These are phyloP conservation scores for Solanum virginianum DNA, from an alignment of 257 asterid genomes.

Conservation along the genomic window DNA sequence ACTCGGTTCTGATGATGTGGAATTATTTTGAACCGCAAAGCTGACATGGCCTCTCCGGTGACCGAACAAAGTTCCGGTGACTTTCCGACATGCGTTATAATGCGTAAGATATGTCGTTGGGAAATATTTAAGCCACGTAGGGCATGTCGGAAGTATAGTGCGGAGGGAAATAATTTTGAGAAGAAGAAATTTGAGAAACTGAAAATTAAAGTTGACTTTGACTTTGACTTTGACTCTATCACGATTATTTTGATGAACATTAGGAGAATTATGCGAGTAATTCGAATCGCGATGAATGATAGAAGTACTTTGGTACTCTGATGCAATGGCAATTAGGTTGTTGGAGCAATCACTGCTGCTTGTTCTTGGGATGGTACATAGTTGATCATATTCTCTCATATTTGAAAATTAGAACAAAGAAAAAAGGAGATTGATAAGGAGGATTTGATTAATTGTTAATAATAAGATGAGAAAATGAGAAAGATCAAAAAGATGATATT, in stretches of 20 bases:
- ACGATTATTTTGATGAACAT: not conserved
- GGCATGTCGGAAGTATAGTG: slow-evolving; percentile 41
- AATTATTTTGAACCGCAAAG: slow-evolving; percentile 67
- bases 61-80: slow-evolving; percentile 84
- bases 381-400: not conserved
- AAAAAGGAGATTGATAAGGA: not conserved
- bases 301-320: slow-evolving; percentile 1
- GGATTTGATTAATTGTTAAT: not conserved
- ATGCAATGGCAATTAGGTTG: slow-evolving; percentile 31
- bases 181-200: slow-evolving; percentile 26
- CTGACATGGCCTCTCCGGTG: slow-evolving; percentile 73
- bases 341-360: slow-evolving; percentile 48
- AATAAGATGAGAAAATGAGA: not conserved
- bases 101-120: not conserved
- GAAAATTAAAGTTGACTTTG: slow-evolving; percentile 16
- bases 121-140: slow-evolving; percentile 23
- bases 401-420: not conserved
- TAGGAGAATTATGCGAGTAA: slow-evolving; percentile 7
- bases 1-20: slow-evolving; percentile 57
- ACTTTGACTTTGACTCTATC: not conserved
- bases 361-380: slow-evolving; percentile 31
- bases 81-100: slow-evolving; percentile 30
- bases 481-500: not conserved
- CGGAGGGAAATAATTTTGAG: slow-evolving; percentile 40
- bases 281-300: slow-evolving; percentile 10